A percentile compares a stretch with the other conserved stretches of the same genome.
phyloP scores from a whole-genome alignment of 2,329 filamentous ascomycete species.

The Paraphaeosphaeria minitans region DNA sequence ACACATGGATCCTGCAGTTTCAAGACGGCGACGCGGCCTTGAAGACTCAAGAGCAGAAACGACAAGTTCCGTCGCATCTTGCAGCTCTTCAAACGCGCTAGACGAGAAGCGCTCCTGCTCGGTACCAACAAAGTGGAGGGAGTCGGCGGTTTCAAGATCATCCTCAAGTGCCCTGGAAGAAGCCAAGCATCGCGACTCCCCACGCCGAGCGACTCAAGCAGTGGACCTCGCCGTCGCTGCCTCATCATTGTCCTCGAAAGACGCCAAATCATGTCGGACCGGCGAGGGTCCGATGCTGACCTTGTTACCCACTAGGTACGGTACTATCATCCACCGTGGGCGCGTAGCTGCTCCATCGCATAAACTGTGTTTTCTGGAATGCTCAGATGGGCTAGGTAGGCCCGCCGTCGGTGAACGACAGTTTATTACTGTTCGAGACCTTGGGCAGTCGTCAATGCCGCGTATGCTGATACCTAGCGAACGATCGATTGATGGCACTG shows the following conservation, averaged over 20 bases:
- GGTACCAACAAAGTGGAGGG: constrained; percentile 1
- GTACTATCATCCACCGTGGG: neutral
- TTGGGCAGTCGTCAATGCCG: neutral
- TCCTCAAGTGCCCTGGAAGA: neutral
- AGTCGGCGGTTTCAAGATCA: constrained; percentile 4
- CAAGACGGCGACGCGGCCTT: neutral
- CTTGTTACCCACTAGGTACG: neutral
- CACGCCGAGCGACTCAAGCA: neutral
- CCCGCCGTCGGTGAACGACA: neutral
- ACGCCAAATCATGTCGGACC: neutral
- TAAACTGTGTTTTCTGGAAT: neutral
- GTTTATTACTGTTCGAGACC: neutral
- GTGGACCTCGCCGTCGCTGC: neutral
- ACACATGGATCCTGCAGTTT: neutral
- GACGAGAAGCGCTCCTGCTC: constrained; percentile 1
- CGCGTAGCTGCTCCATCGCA: constrained; percentile 2
- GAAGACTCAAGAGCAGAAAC: neutral
- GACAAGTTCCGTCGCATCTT: neutral
- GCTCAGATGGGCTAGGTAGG: neutral
- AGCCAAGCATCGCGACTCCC: neutral
- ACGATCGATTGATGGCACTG: neutral
- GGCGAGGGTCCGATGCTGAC: neutral
- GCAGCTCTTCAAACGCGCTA: constrained; percentile 9
- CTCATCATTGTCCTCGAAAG: neutral
- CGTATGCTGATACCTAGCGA: neutral